Percentiles rank a stretch among this genome's conserved stretches.
Evolutionary conservation across 1,284 basidiomycete genomes (phyloP).

Genomic region (Acaromyces ingoldii): DNA sequence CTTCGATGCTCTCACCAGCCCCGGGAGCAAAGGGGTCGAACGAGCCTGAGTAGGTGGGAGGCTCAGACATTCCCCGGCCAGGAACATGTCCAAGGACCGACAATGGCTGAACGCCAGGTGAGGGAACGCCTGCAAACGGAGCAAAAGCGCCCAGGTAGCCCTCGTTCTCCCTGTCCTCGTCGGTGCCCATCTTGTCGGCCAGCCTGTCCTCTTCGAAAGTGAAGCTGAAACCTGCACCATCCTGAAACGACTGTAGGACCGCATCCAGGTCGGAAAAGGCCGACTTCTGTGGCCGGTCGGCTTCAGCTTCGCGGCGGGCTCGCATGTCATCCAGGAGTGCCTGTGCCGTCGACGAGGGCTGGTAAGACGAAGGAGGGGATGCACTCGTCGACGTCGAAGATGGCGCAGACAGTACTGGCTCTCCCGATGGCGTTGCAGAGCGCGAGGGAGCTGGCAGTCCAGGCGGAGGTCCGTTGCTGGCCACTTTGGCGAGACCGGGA

Average conservation of each 20-base stretch:
- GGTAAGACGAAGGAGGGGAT: slow-evolving; percentile 58
- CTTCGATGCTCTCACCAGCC: slow-evolving; percentile 27
- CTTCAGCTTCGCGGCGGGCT: slow-evolving; percentile 66
- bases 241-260: slow-evolving; percentile 35
- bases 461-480: slow-evolving; percentile 21
- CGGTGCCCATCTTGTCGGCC: neutral
- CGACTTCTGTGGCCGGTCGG: slow-evolving; percentile 53
- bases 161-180: neutral
- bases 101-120: too few species aligned
- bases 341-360: slow-evolving; percentile 76
- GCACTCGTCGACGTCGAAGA: slow-evolving; percentile 56
- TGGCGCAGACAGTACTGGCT: slow-evolving; percentile 55
- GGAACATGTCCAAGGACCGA: too few species aligned
- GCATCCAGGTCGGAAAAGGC: slow-evolving; percentile 47
- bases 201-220: slow-evolving; percentile 25
- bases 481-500: slow-evolving; percentile 47
- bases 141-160: slow-evolving; percentile 3
- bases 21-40: slow-evolving; percentile 47
- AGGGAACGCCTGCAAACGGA: neutral
- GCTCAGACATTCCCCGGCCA: too few species aligned
- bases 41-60: slow-evolving; percentile 33
- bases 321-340: slow-evolving; percentile 77
- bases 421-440: slow-evolving; percentile 64
- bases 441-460: slow-evolving; percentile 55
- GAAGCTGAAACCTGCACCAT: slow-evolving; percentile 47